Evolutionary conservation across 768 basidiomycete genomes (phyloP), one percentile per base, ranked within the genome.

Genomic region (Boletales sp.): DNA sequence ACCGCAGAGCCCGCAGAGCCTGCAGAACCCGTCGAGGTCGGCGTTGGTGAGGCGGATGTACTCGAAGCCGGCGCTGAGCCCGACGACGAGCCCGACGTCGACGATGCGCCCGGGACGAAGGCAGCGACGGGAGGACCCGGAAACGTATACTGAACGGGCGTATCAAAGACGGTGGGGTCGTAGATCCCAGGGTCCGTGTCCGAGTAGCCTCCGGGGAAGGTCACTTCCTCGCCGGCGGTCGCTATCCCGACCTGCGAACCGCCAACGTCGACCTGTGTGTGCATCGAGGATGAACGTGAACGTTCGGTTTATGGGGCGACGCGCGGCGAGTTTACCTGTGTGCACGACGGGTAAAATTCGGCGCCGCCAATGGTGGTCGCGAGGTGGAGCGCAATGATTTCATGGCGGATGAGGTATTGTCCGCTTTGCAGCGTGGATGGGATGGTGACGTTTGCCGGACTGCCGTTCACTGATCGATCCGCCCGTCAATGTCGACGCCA

Each of bases 331-430:
- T 21, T 25, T 44, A 68, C 66, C 64, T 80, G 78, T 3, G 77
- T 73, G 65, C 89, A 92, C 25, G 80, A 78, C 0, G 86, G 83
- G 64, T 92, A 92, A 68, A 90, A 91, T 68, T 92, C 89, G 1
- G 86, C 88, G 17, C 85, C 86, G 6, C 82, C 81, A 15, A 60
- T 10, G 2, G 59, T 55, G n/a, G 61, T 72, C 7, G 77, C 87
- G 41, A 83, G 74, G 59, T 90, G 89, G 13, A 90, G 78, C 10
- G 84, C 83, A 63, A 90, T 83, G 66, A 90, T 84, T 63, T 91
- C 88, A 64, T 88, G 83, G 1, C 88, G 85, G 61, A 90, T 65
- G 51, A 91, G 72, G 65, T 90, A 90, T 57, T 84, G 79, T 5
- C 89, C 89, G 3, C 84, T 68, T 3, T 80, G 73, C 47, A 91